Conservation (phyloP, 2,329 filamentous ascomycete species). For the Cladosporium halotolerans region DNA sequence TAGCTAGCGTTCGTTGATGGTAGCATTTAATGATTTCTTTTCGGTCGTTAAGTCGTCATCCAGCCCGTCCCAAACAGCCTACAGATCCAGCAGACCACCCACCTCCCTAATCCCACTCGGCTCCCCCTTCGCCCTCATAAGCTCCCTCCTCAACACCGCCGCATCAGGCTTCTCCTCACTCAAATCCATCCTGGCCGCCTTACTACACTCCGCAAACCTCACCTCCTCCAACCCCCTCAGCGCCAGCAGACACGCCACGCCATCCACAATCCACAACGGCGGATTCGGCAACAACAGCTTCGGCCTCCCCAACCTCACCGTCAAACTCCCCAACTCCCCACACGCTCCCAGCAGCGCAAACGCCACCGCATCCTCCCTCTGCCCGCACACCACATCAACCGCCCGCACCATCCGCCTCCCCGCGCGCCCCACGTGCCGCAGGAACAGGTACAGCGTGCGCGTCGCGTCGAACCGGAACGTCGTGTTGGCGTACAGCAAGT, state of each 20-base stretch:
- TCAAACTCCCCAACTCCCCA: conserved; percentile 19
- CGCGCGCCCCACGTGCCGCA: conserved; percentile 26
- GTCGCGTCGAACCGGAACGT: conserved; percentile 43
- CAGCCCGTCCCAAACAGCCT: not conserved
- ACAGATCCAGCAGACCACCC: conserved; percentile 19
- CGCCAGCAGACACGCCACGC: conserved; percentile 22
- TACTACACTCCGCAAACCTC: conserved; percentile 13
- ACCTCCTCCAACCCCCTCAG: conserved; percentile 24
- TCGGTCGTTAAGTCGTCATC: too few species aligned
- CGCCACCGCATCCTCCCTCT: conserved; percentile 26
- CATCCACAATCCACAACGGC: conserved; percentile 24
- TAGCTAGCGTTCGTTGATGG: not conserved
- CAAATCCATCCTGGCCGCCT: conserved; percentile 13
- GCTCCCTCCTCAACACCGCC: conserved; percentile 17
- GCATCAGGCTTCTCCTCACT: conserved; percentile 19
- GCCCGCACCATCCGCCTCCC: conserved; percentile 20
- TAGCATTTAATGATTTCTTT: not conserved
- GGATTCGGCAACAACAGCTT: conserved; percentile 16
- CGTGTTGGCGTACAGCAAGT: conserved; percentile 42
- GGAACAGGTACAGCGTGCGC: conserved; percentile 39
- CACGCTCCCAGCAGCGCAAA: conserved; percentile 27
- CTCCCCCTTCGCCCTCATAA: conserved; percentile 19
- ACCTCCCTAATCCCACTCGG: conserved; percentile 21
- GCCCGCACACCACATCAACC: conserved; percentile 23
- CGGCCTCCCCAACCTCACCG: conserved; percentile 19